Evolutionary conservation across 257 asterid species (phyloP).

Genomic region (Capsicum baccatum): DNA sequence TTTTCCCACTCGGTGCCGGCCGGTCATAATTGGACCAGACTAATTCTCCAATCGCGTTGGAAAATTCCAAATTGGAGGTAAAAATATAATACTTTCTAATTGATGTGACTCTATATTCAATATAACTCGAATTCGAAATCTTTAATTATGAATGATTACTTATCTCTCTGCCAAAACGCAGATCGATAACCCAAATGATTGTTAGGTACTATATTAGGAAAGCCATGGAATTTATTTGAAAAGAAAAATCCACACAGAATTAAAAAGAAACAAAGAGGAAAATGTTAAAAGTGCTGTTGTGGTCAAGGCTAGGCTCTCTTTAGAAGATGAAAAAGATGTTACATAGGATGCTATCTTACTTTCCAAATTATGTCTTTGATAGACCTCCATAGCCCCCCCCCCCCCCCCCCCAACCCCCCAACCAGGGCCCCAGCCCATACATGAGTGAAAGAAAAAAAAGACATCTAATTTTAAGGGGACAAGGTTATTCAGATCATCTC

Average conservation of each 20-base stretch:
- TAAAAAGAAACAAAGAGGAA: neutral
- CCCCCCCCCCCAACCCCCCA: no score
- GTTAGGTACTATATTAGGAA: constrained; percentile 1
- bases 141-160: no score
- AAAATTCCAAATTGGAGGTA: no score
- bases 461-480: neutral
- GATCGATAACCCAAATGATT: neutral
- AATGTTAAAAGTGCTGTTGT: constrained; percentile 10
- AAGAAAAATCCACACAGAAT: neutral
- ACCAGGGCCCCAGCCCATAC: no score
- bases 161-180: no score
- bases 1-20: no score
- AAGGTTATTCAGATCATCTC: neutral
- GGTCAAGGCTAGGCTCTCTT: constrained; percentile 20
- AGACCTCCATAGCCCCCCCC: neutral
- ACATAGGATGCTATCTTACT: constrained; percentile 22
- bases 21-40: no score
- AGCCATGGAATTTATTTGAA: neutral
- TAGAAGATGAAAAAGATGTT: constrained; percentile 15
- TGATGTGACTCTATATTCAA: no score
- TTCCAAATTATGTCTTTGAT: neutral
- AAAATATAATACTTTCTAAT: no score
- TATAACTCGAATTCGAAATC: no score
- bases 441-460: neutral
- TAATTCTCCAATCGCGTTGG: no score